Evolutionary conservation across 1,139 yeast species (phyloP), one percentile per base, ranked within the genome.

Genomic region (Taiozyma sp.): DNA sequence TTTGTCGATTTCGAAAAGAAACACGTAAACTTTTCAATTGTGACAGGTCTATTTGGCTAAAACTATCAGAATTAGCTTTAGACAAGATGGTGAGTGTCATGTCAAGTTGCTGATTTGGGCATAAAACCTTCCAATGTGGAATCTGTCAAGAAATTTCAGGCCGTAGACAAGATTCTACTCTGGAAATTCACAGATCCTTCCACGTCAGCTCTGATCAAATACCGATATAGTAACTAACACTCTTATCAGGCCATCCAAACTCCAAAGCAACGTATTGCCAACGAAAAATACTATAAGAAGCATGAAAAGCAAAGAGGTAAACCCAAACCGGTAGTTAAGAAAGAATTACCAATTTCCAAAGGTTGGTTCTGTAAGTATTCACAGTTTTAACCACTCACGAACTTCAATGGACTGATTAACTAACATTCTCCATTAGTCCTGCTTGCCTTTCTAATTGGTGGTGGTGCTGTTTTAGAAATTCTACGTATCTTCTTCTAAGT

Each of bases 241-340:
- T 19, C 2, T 34, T 14, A 29, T 22, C 24, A 61, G 74, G 73
- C 74, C 50, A 55, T 63, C 30, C 96, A 88, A 76, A 85, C 95
- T 30, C 91, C 93, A 52, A 82, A 79, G 63, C 97, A 90, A 72
- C 85, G 91, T 72, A 75, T 79, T 53, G 96, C 96, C 26, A 91
- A 90, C 69, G 79, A 80, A 62, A 87, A 82, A 67, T 91, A 83
- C 68, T 89, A 87, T 62, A 87, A 84, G 68, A 77, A 76, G 62
- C 82, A 85, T 60, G 86, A 83, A 63, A 76, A 77, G 60, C 72
- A 80, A 68, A 88, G 88, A 62, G 77, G 78, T 59, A 72, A 73
- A 68, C 86, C 89, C 28, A 82, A 83, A 64, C 77, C 80, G 47
- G 76, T 76, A 62, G 59, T 60, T n/a, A 68, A 66, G 47, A 68